phyloP scores from a whole-genome alignment of 2,329 filamentous ascomycete genomes.

The Scolecobasidium constrictum region DNA sequence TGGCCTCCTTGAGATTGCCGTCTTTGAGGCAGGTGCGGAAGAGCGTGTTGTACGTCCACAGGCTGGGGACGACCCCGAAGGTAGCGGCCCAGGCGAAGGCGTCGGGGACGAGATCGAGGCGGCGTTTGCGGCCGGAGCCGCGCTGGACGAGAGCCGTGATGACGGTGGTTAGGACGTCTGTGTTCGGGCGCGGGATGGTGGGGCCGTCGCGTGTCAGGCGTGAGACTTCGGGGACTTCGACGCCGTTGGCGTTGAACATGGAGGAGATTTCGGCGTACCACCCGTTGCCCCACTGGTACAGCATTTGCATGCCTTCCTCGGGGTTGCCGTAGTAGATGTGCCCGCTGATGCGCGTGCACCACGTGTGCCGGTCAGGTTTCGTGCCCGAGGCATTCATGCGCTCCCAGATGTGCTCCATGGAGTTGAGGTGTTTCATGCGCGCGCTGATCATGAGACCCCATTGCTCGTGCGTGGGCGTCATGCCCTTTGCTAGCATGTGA shows the following conservation, averaged over 20 bases:
- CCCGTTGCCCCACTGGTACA: neutral
- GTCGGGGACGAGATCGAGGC: constrained; percentile 21
- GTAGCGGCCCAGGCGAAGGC: constrained; percentile 31
- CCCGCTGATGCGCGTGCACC: constrained; percentile 60
- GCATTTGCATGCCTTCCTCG: neutral
- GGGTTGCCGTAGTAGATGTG: constrained; percentile 45
- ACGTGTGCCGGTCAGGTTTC: constrained; percentile 53
- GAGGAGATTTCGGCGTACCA: neutral
- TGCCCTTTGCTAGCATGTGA: constrained; percentile 40
- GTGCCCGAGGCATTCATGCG: constrained; percentile 48
- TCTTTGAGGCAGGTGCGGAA: constrained; percentile 47
- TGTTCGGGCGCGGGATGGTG: constrained; percentile 46
- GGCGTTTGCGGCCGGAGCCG: constrained; percentile 30
- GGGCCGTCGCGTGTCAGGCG: constrained; percentile 15
- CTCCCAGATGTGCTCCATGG: constrained; percentile 56
- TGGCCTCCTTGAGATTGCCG: constrained; percentile 37
- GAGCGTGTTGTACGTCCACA: constrained; percentile 54
- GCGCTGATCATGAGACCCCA: constrained; percentile 68
- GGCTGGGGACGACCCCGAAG: constrained; percentile 35
- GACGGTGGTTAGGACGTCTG: constrained; percentile 58
- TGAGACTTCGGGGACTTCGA: neutral
- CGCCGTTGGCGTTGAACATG: neutral
- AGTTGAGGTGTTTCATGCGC: constrained; percentile 44
- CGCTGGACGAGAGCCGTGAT: constrained; percentile 46
- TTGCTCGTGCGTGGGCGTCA: constrained; percentile 51